Evolutionary conservation across 139 green algal species (phyloP).

Genomic region (Haematococcus lacustris): DNA sequence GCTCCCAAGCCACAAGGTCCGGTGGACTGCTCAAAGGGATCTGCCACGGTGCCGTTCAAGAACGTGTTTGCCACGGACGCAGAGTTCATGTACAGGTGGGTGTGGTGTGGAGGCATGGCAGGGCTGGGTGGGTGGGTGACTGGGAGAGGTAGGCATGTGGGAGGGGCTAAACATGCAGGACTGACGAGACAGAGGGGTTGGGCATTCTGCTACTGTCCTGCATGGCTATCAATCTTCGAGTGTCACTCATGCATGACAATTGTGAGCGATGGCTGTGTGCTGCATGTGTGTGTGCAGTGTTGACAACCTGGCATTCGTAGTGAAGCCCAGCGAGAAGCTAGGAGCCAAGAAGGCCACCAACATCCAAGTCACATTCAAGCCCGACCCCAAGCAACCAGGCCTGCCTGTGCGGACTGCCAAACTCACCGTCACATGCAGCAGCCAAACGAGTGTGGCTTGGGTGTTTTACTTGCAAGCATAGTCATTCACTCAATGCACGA

Average conservation of each 20-base stretch:
- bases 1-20: constrained; percentile 69
- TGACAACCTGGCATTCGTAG: constrained; percentile 68
- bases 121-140: too few relatives aligned
- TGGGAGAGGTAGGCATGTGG: neutral
- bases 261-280: neutral
- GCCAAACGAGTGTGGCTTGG: constrained; percentile 48
- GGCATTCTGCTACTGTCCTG: neutral
- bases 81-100: constrained; percentile 47
- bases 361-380: constrained; percentile 56
- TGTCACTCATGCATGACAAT: neutral
- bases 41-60: constrained; percentile 48
- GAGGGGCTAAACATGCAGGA: neutral
- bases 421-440: constrained; percentile 63
- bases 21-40: constrained; percentile 43
- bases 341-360: constrained; percentile 54
- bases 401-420: constrained; percentile 46
- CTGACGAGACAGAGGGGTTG: neutral
- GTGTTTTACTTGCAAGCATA: constrained; percentile 67
- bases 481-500: too few relatives aligned
- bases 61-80: constrained; percentile 64
- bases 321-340: constrained; percentile 50
- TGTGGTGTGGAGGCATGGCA: too few relatives aligned
- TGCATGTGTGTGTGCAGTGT: too few relatives aligned
- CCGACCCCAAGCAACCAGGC: neutral
- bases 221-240: neutral